These are phyloP conservation scores for Pseudonectria foliicola DNA, from an alignment of 2,329 filamentous ascomycete genomes.

Conservation along the genomic window DNA sequence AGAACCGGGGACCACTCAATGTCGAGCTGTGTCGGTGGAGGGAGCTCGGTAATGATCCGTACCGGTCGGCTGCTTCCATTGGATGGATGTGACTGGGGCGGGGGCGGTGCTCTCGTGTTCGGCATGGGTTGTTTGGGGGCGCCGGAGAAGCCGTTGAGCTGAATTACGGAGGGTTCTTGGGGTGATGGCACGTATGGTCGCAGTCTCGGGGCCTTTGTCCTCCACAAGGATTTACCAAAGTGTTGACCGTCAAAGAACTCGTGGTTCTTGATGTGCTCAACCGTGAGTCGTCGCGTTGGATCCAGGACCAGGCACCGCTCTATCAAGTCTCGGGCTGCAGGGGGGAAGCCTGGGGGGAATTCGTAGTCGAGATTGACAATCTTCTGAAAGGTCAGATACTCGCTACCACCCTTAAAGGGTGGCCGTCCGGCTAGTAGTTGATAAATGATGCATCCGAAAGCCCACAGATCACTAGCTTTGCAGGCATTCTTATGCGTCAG, in stretches of 20 bases:
- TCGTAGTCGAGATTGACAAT: constrained; percentile 92
- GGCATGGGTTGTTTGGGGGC: constrained; percentile 24
- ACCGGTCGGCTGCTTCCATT: constrained; percentile 56
- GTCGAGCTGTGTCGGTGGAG: constrained; percentile 92
- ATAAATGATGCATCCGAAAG: constrained; percentile 96
- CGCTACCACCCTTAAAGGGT: constrained; percentile 91
- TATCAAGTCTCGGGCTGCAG: constrained; percentile 78
- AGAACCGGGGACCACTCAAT: constrained; percentile 98
- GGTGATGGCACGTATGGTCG: constrained; percentile 74
- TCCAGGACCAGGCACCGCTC: constrained; percentile 88
- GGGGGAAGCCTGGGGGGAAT: constrained; percentile 82
- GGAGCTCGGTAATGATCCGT: constrained; percentile 86
- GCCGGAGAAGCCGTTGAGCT: constrained; percentile 53
- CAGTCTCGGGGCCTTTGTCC: constrained; percentile 77
- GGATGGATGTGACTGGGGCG: constrained; percentile 29
- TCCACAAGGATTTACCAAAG: constrained; percentile 84
- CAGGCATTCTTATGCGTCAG: constrained; percentile 94
- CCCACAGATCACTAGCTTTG: constrained; percentile 97
- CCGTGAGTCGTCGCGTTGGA: constrained; percentile 72
- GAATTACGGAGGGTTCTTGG: constrained; percentile 67
- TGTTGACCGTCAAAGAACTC: constrained; percentile 84
- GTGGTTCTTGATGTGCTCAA: constrained; percentile 96
- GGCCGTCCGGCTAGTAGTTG: constrained; percentile 92
- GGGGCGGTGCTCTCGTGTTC: constrained; percentile 25
- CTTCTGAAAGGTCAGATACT: constrained; percentile 97